A percentile compares a stretch with the other conserved stretches of the same genome.
phyloP scores from a whole-genome alignment of 495 filamentous ascomycete species.

The Neurospora pannonica region DNA sequence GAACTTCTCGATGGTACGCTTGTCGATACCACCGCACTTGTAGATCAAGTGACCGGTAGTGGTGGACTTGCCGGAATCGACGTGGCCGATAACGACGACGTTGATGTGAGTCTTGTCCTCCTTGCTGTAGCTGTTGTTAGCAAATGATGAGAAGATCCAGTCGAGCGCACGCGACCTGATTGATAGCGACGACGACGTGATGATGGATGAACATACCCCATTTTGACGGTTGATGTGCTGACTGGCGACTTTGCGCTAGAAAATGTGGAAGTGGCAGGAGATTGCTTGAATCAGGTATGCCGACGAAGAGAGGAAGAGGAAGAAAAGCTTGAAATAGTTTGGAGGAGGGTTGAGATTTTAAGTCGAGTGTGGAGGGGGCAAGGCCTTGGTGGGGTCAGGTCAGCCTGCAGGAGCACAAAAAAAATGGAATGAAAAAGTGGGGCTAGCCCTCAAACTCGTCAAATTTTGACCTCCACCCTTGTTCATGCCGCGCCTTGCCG shows the following conservation, averaged over 20 bases:
- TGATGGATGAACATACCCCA: conserved; percentile 16
- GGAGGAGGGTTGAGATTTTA: conserved; percentile 25
- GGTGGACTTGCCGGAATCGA: conserved; percentile 99
- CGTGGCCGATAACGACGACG: conserved; percentile 98
- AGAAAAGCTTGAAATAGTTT: conserved; percentile 9
- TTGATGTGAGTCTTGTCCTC: conserved; percentile 82
- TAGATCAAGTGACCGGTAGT: conserved; percentile 97
- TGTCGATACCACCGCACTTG: conserved; percentile 99
- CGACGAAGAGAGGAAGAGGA: conserved; percentile 24
- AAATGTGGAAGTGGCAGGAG: conserved; percentile 23
- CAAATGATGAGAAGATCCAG: not conserved
- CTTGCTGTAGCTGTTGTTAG: conserved; percentile 50
- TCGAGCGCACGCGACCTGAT: not conserved
- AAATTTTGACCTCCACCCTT: not conserved
- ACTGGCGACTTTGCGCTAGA: conserved; percentile 16
- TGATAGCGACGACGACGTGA: not conserved
- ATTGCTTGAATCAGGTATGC: conserved; percentile 31
- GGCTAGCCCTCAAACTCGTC: conserved; percentile 17
- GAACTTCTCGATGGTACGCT: conserved; percentile 99
- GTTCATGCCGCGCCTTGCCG: conserved; percentile 18
- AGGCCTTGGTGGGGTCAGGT: conserved; percentile 13
- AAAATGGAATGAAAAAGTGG: conserved; percentile 17
- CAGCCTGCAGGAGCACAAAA: conserved; percentile 5
- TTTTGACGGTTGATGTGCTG: conserved; percentile 17
- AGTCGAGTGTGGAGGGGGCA: conserved; percentile 17